These are phyloP conservation scores for Cystofilobasidium capitatum DNA, from an alignment of 768 basidiomycete genomes.

Conservation along the genomic window DNA sequence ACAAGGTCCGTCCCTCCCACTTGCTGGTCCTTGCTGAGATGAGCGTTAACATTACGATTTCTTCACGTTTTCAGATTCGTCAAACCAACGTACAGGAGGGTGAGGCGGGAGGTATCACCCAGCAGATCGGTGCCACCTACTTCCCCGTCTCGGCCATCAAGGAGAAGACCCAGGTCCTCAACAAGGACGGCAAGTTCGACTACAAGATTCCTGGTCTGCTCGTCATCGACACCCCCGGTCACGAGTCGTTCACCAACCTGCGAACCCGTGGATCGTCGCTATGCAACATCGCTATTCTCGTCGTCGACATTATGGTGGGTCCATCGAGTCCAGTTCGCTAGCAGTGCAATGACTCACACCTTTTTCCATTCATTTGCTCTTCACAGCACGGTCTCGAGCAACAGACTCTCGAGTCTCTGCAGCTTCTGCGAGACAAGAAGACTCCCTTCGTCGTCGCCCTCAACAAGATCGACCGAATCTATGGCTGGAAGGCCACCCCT, in stretches of 20 bases:
- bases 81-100: conserved; percentile 99
- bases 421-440: conserved; percentile 79
- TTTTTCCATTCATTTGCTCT: conserved; percentile 18
- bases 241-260: conserved; percentile 97
- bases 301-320: conserved; percentile 90
- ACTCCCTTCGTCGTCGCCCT: conserved; percentile 98
- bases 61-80: conserved; percentile 59
- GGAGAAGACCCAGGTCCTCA: conserved; percentile 85
- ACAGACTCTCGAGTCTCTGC: conserved; percentile 94
- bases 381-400: conserved; percentile 85
- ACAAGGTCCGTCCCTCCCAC: conserved; percentile 56
- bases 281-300: conserved; percentile 97
- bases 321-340: too few species aligned
- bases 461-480: conserved; percentile 99
- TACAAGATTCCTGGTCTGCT: conserved; percentile 96
- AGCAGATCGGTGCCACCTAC: conserved; percentile 98
- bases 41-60: not conserved
- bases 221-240: conserved; percentile 95
- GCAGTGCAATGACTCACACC: conserved; percentile 9
- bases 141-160: conserved; percentile 94
- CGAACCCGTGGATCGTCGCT: conserved; percentile 90
- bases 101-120: conserved; percentile 98
- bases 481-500: conserved; percentile 83
- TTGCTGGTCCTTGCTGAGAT: conserved; percentile 10
- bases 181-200: conserved; percentile 74